phyloP scores from a whole-genome alignment of 2,329 filamentous ascomycete species.

The Fusarium brevicatenulatum region DNA sequence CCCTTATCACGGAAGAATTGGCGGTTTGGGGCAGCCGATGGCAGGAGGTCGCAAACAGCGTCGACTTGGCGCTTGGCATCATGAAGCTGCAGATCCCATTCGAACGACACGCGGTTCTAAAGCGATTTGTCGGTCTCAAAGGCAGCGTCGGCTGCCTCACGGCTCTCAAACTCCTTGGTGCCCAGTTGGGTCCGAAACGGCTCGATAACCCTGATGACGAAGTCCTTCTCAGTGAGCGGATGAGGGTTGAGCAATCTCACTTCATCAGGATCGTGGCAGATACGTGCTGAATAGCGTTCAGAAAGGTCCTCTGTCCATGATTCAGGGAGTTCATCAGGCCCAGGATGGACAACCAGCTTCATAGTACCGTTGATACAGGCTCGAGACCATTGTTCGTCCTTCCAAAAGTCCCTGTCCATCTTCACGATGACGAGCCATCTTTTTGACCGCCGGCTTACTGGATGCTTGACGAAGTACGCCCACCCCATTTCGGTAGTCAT shows the following conservation, averaged over 20 bases:
- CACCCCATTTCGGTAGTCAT: neutral
- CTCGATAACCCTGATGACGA: neutral
- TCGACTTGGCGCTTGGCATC: neutral
- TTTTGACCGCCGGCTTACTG: fast-evolving
- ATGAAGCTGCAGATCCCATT: neutral
- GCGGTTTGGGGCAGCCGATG: neutral
- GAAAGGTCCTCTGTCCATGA: neutral
- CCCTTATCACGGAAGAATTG: neutral
- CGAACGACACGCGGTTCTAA: neutral
- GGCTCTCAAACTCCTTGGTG: neutral
- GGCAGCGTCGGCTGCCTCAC: neutral
- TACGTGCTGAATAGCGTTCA: neutral
- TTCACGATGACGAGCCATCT: neutral
- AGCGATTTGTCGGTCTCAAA: neutral
- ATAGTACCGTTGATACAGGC: neutral
- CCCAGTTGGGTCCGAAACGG: fast-evolving
- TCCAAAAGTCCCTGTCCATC: neutral
- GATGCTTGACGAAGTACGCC: neutral
- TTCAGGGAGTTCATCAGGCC: neutral
- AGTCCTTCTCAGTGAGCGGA: neutral
- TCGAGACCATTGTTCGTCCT: fast-evolving
- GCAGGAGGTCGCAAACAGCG: neutral
- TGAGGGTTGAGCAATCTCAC: neutral
- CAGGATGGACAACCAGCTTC: neutral
- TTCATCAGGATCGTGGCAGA: neutral